Base-by-base conservation (phyloP, 495 filamentous ascomycete species). In the Penicillium longicatenatum region DNA sequence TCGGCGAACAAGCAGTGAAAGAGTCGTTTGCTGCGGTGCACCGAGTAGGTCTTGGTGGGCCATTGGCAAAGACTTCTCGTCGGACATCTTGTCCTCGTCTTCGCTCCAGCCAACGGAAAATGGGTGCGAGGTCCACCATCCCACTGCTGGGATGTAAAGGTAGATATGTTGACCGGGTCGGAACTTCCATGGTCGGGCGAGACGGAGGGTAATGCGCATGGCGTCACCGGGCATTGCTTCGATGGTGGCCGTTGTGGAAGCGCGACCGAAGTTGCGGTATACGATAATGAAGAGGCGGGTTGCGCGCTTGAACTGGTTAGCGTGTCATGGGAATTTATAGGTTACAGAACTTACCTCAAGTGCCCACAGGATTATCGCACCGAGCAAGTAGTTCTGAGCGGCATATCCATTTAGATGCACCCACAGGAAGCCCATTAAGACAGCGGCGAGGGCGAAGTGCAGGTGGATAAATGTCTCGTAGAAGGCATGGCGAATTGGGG, bases 71-170 rank as follows among this genome's bases (percentile, higher is more conserved):
- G 73, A 73, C 58, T 80, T 81, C 61, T 81, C 79, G 43, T 74
- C 68, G 24, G 68, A 66, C 33, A 67, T 53, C 17, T 54, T 45
- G 47, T 73, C 67, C 44, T 75, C 70, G 6, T 61, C 30, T 53
- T 79, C 91, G 65, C 84, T 85, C 93, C 93, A 98, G 54, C 89
- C 92, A 50, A 98, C 81, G 26, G 92, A 94, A 75, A 98, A 98
- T 4, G 94, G 94, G 69, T 98, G 94, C 42, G 84, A 91, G 59
- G 91, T 91, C 89, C 89, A 95, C 59, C 82, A 81, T 42, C 84
- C 89, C 58, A 96, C 63, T 11, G 85, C 73, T 26, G 84, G 84
- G 58, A 96, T 89, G 66, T 92, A 93, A 39, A 98, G 77, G 69
- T 96, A 98, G 58, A 81, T 84, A 74, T 98, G 93, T 59, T 90